Conservation (phyloP, 2,329 filamentous ascomycete genomes). For the Colletotrichum lindemuthianum region DNA sequence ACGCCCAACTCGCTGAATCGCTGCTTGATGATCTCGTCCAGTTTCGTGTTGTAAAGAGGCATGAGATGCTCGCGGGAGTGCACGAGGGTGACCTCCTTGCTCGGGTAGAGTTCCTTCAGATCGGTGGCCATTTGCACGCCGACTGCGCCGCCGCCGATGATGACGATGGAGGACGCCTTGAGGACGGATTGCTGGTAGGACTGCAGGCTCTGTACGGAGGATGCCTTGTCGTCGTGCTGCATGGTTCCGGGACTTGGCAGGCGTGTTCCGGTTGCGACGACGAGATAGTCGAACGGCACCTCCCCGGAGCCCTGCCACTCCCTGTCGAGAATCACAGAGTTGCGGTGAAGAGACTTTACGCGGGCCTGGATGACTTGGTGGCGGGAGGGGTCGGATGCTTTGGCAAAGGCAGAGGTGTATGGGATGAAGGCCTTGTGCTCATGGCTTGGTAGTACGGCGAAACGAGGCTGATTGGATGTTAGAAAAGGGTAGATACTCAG, state of each 20-base stretch:
- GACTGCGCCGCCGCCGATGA: conserved; percentile 58
- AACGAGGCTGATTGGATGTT: conserved; percentile 51
- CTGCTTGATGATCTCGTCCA: conserved; percentile 20
- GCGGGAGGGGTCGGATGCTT: conserved; percentile 7
- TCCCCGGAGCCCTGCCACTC: conserved; percentile 21
- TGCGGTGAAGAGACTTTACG: not conserved
- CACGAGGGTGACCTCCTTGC: conserved; percentile 57
- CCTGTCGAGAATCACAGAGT: conserved; percentile 14
- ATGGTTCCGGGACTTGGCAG: conserved; percentile 17
- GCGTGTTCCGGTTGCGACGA: conserved; percentile 16
- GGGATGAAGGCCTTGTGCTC: conserved; percentile 60
- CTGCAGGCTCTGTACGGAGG: conserved; percentile 43
- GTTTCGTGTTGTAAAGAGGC: conserved; percentile 30
- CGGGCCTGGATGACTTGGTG: conserved; percentile 24
- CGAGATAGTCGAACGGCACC: conserved; percentile 13
- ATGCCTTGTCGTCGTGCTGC: conserved; percentile 14
- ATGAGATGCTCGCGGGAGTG: conserved; percentile 57
- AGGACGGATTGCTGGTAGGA: conserved; percentile 42
- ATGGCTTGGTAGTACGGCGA: conserved; percentile 51
- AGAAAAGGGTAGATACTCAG: not conserved
- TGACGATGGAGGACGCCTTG: conserved; percentile 39
- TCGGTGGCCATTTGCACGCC: conserved; percentile 61
- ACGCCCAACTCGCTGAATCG: conserved; percentile 11
- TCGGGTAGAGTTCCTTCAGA: conserved; percentile 55
- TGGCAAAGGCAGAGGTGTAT: conserved; percentile 43